Base-by-base conservation (phyloP, 805 yeast species). In the Saccharomycopsis microspora region DNA sequence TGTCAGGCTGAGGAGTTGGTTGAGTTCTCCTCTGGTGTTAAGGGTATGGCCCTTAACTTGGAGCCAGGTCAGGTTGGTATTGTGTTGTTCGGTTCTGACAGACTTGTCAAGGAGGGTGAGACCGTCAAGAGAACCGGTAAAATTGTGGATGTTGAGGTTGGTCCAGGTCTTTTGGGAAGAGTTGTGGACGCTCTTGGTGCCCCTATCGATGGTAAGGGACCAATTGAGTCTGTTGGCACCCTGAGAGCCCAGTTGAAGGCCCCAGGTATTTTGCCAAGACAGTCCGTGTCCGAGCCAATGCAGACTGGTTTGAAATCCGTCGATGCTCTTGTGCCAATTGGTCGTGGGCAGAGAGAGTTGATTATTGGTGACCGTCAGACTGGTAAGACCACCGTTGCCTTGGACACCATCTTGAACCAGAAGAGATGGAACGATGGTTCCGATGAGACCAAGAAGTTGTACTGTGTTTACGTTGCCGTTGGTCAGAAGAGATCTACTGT, bases 401-500 rank as follows among this genome's bases (percentile, higher is more conserved):
- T 93, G 62, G 98, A 93, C 73, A 81, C 99, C 75, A 93, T 93
- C 67, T 82, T 93, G 68, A 93, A 93, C 78, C 99, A 93, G 78
- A 93, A 90, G 85, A 85, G 95, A 76, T 87, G 97, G 95, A 93
- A 93, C 82, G 71, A 76, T 62, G 96, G 95, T 73, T 50, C 74
- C 56, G 97, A 93, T 70, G 99, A 93, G 81, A 71, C 81, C 68
- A 93, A 93, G 84, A 93, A 93, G 77, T 81, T 93, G 67, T 93
- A 90, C 89, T 93, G 98, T 85, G 96, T 93, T 64, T 93, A 93
- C 84, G 98, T 93, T 63, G 99, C 99, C 57, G 95, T 93, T 68
- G 99, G 99, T 74, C 99, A 93, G 81, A 93, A 93, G 85, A 88
- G 99, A 82, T 93, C 98, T 59, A 93, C 99, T 58, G 97, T 93